phyloP scores from a whole-genome alignment of 179 eudicot species.

The Nepenthes alata region DNA sequence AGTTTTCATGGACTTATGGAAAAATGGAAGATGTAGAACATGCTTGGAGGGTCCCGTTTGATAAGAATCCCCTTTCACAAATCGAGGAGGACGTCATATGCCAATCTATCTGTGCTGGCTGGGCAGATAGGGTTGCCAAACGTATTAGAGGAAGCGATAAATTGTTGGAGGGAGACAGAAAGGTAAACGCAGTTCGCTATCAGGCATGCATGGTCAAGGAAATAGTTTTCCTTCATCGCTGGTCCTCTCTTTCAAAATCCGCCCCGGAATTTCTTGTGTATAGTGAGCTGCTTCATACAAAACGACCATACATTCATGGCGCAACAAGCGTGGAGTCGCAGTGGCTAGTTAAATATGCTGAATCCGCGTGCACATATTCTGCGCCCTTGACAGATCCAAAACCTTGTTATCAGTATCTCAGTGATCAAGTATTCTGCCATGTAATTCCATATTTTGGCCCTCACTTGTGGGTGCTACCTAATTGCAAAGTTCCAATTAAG shows the following conservation, averaged over 20 bases:
- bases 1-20: conserved; percentile 58
- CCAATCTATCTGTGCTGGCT: conserved; percentile 90
- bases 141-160: conserved; percentile 26
- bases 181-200: conserved; percentile 50
- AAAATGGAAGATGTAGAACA: conserved; percentile 45
- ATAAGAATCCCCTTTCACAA: conserved; percentile 33
- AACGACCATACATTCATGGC: conserved; percentile 66
- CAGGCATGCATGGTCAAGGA: conserved; percentile 58
- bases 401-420: conserved; percentile 50
- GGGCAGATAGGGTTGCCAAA: conserved; percentile 93
- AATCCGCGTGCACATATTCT: conserved; percentile 46
- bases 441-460: conserved; percentile 61
- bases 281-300: conserved; percentile 47
- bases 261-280: conserved; percentile 76
- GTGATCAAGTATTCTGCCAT: conserved; percentile 52
- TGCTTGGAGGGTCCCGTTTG: conserved; percentile 43
- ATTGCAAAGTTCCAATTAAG: conserved; percentile 36
- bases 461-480: conserved; percentile 60
- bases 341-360: conserved; percentile 73
- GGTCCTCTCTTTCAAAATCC: conserved; percentile 51
- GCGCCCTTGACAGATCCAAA: conserved; percentile 52
- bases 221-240: conserved; percentile 57
- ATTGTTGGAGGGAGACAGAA: conserved; percentile 34
- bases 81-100: conserved; percentile 67
- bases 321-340: conserved; percentile 66